These are phyloP conservation scores for Pittosporum tobira DNA, from an alignment of 129 eudicot species.

Conservation along the genomic window DNA sequence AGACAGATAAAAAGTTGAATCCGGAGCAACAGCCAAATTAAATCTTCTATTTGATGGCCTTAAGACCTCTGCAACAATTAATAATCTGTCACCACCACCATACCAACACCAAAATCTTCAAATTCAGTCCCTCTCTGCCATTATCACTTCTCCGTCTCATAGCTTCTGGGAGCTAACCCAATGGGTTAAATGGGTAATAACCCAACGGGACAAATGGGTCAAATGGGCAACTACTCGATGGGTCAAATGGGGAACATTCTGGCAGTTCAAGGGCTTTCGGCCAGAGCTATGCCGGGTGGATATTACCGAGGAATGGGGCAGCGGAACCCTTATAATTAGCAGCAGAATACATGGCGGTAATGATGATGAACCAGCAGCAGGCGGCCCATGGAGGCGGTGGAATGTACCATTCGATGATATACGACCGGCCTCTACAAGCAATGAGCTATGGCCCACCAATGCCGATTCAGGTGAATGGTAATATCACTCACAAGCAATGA, in stretches of 20 bases:
- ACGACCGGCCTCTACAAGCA: slow-evolving; percentile 40
- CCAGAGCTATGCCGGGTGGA: slow-evolving; percentile 17
- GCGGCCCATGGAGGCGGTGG: slow-evolving; percentile 29
- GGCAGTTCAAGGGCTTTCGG: slow-evolving; percentile 40
- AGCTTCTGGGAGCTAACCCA: slow-evolving; percentile 19
- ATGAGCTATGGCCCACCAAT: slow-evolving; percentile 52
- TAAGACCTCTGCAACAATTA: slow-evolving; percentile 64
- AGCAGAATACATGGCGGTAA: slow-evolving; percentile 77
- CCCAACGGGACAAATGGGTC: slow-evolving; percentile 36
- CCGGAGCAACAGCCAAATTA: too few relatives aligned
- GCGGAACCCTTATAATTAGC: slow-evolving; percentile 37
- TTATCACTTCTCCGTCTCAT: slow-evolving; percentile 29
- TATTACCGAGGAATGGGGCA: slow-evolving; percentile 44
- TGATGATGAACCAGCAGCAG: slow-evolving; percentile 89
- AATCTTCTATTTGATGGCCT: slow-evolving; percentile 77
- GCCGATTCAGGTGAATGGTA: slow-evolving; percentile 39
- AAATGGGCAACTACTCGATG: slow-evolving; percentile 41
- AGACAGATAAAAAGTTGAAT: too few relatives aligned
- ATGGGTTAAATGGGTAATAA: slow-evolving; percentile 33
- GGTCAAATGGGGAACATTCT: slow-evolving; percentile 36
- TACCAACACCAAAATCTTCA: slow-evolving; percentile 14
- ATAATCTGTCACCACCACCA: too few relatives aligned
- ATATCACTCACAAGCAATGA: slow-evolving; percentile 46
- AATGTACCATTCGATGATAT: slow-evolving; percentile 55
- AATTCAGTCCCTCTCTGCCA: neutral